These are phyloP conservation scores for Aspergillus ruber DNA, from an alignment of 2,329 filamentous ascomycete species.

Conservation along the genomic window DNA sequence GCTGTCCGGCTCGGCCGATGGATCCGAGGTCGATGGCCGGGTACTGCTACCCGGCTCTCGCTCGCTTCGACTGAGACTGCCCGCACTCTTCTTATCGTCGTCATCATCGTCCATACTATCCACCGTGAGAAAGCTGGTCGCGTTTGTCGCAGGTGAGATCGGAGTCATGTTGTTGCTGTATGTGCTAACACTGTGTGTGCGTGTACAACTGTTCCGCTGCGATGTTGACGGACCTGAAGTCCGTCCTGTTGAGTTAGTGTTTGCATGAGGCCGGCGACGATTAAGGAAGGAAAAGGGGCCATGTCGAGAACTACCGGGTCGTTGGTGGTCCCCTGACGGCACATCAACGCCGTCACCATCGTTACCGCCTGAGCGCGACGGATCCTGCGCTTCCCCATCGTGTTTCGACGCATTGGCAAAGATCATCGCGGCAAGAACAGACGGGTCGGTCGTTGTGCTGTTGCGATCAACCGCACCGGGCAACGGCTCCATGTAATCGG, in stretches of 20 bases:
- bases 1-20: background rate
- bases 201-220: conserved; percentile 32
- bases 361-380: conserved; percentile 6
- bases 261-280: conserved; percentile 23
- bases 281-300: conserved; percentile 5
- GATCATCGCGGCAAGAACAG: conserved; percentile 22
- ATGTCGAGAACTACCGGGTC: conserved; percentile 25
- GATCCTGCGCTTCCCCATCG: conserved; percentile 8
- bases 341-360: conserved; percentile 10
- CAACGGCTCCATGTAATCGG: background rate
- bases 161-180: conserved; percentile 39
- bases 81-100: conserved; percentile 8
- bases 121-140: conserved; percentile 37
- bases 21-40: conserved; percentile 26
- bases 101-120: conserved; percentile 37
- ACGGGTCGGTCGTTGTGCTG: conserved; percentile 18
- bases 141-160: conserved; percentile 39
- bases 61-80: conserved; percentile 24
- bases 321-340: conserved; percentile 10
- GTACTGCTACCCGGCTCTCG: conserved; percentile 21
- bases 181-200: conserved; percentile 36
- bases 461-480: conserved; percentile 5
- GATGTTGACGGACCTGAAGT: conserved; percentile 28
- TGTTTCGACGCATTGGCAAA: conserved; percentile 18
- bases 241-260: conserved; percentile 29